Evolutionary conservation across 2,329 filamentous ascomycete genomes (phyloP), one percentile per base, ranked within the genome.

Genomic region (Aspergillus puulaauensis): DNA sequence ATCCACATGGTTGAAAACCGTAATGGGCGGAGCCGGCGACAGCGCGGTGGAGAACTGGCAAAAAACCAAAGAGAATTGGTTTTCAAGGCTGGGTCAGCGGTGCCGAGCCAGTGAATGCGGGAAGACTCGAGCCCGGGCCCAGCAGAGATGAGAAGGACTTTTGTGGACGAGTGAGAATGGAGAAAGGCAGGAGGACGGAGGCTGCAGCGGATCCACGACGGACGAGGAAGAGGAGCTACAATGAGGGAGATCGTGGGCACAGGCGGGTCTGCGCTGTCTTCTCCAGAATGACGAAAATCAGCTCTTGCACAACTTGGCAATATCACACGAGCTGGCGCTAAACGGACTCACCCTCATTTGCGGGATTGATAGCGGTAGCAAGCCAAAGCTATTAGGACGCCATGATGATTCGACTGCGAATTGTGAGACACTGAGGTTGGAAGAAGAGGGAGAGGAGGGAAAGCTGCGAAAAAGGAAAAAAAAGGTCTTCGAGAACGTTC

Each of bases 31-130:
- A 48, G 40, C 43, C 51, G 23, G 44, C 39, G 47, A 54, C 40
- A 47, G 6, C 40, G 17, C n/a, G 35, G 40, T 47, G 48, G 53
- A 43, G 39, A 52, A 40, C 15, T 35, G 12, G 27, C 33, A 23
- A 50, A 49, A 57, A 48, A 41, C 44, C 14, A 35, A 33, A 49
- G 41, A 40, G 46, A 52, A 55, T 41, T 46, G 47, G 46, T 14
- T 54, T 55, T 56, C 33, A 45, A 24, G 21, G 23, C n/a, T 23
- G 59, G 17, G 45, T 48, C 51, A 50, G 35, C 35, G 35, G 15
- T 14, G 35, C 6, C 35, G 35, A 37, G 35, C 35, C 14, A 37
- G 19, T 48, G 37, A 45, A 39, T 21, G 48, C 39, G 23, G 14
- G 41, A 39, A 24, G 27, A 27, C 27, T 51, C 37, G 31, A 48